Evolutionary conservation across 306 rosid species (phyloP).

Genomic region (Vicia faba): DNA sequence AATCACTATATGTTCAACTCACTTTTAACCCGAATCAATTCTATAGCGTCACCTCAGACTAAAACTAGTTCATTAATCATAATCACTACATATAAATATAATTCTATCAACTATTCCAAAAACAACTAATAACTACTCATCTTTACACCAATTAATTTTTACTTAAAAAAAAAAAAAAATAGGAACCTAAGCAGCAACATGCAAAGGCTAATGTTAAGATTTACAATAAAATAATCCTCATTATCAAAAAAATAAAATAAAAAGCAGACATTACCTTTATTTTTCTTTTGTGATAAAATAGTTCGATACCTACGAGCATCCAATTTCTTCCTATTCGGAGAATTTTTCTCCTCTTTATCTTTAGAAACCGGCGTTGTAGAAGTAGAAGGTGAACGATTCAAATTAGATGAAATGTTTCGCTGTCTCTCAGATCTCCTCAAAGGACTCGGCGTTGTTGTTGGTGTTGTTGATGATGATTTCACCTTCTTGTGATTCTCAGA

Average conservation of each 20-base stretch:
- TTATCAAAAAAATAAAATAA: neutral
- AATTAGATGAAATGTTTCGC: constrained; percentile 30
- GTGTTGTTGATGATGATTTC: constrained; percentile 28
- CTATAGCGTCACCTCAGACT: too few species aligned
- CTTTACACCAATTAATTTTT: neutral
- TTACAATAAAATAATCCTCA: neutral
- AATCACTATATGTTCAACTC: too few species aligned
- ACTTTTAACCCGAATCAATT: too few species aligned
- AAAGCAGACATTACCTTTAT: constrained; percentile 18
- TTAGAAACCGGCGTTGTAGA: constrained; percentile 40
- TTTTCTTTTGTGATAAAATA: constrained; percentile 9
- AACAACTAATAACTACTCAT: constrained; percentile 2
- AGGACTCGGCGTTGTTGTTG: constrained; percentile 38
- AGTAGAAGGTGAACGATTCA: constrained; percentile 38
- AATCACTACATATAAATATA: neutral
- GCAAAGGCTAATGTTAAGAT: neutral
- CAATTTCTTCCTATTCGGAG: constrained; percentile 37
- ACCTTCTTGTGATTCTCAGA: constrained; percentile 41
- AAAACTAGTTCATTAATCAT: neutral
- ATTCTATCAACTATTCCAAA: neutral
- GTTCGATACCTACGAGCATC: constrained; percentile 49
- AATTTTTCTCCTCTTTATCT: too few species aligned
- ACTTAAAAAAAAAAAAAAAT: neutral
- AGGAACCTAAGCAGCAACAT: neutral
- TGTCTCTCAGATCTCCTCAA: constrained; percentile 71